phyloP scores from a whole-genome alignment of 2,329 filamentous ascomycete species.

The Penicillium sp. region DNA sequence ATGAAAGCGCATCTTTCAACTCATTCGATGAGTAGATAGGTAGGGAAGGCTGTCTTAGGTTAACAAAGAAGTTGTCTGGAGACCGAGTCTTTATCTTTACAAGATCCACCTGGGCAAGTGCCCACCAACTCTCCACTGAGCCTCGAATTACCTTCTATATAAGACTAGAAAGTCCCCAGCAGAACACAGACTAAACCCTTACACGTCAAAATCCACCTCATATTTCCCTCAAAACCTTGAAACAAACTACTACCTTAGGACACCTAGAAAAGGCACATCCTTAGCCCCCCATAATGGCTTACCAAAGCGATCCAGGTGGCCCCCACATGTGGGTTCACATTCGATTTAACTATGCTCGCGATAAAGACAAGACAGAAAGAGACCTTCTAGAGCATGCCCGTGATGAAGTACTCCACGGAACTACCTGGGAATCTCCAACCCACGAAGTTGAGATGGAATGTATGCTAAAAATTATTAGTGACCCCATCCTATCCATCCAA shows the following conservation, averaged over 20 bases:
- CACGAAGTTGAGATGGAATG: background rate
- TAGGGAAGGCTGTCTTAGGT: background rate
- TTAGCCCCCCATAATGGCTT: background rate
- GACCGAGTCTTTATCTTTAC: background rate
- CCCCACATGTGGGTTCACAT: background rate
- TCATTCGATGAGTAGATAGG: background rate
- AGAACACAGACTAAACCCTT: too few species aligned
- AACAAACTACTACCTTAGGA: background rate
- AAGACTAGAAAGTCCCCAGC: background rate
- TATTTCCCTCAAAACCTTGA: background rate
- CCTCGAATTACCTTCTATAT: background rate
- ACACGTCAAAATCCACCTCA: background rate
- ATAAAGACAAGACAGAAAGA: background rate
- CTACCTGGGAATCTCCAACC: background rate
- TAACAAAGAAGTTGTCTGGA: background rate
- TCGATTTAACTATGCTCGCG: background rate
- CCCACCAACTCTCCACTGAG: background rate
- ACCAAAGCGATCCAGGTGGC: background rate
- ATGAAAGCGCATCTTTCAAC: background rate
- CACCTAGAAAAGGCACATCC: background rate
- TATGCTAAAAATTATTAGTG: background rate
- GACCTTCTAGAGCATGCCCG: background rate
- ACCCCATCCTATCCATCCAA: background rate
- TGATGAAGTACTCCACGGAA: background rate
- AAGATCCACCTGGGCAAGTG: too few species aligned